phyloP scores from a whole-genome alignment of 352 stramenopile species.

The Phytophthora aleatoria region DNA sequence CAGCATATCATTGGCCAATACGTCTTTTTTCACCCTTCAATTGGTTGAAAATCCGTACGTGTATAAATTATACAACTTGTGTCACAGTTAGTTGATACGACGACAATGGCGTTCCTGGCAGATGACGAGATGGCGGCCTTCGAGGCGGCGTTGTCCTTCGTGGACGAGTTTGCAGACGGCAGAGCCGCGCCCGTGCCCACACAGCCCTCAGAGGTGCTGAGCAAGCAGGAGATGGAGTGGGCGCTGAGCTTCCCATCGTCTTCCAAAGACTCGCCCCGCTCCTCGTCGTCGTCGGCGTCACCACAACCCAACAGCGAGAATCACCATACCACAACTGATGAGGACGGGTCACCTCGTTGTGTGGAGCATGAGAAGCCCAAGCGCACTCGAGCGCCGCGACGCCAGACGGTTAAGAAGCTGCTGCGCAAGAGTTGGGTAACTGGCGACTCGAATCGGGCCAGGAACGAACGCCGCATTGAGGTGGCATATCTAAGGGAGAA shows the following conservation, averaged over 20 bases:
- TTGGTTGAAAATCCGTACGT: no score
- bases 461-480: constrained; percentile 47
- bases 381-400: constrained; percentile 20
- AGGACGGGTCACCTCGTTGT: constrained; percentile 27
- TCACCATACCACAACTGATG: constrained; percentile 34
- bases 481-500: constrained; percentile 47
- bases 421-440: constrained; percentile 39
- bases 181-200: not conserved
- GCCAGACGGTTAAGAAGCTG: constrained; percentile 37
- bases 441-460: constrained; percentile 41
- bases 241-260: constrained; percentile 15
- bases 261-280: constrained; percentile 17
- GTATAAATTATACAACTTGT: no score
- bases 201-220: constrained; percentile 18
- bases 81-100: not conserved
- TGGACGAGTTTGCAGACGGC: constrained; percentile 33
- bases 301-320: constrained; percentile 25
- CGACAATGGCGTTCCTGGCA: constrained; percentile 30
- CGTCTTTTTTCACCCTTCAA: no score
- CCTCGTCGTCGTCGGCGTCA: constrained; percentile 18
- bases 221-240: constrained; percentile 34
- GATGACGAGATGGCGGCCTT: constrained; percentile 44
- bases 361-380: constrained; percentile 22
- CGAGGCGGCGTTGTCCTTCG: constrained; percentile 37
- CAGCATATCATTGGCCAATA: no score